A percentile compares a stretch with the other conserved stretches of the same genome.
These are phyloP conservation scores for Trypethelium eluteriae DNA, from an alignment of 495 filamentous ascomycete species.

Conservation along the genomic window DNA sequence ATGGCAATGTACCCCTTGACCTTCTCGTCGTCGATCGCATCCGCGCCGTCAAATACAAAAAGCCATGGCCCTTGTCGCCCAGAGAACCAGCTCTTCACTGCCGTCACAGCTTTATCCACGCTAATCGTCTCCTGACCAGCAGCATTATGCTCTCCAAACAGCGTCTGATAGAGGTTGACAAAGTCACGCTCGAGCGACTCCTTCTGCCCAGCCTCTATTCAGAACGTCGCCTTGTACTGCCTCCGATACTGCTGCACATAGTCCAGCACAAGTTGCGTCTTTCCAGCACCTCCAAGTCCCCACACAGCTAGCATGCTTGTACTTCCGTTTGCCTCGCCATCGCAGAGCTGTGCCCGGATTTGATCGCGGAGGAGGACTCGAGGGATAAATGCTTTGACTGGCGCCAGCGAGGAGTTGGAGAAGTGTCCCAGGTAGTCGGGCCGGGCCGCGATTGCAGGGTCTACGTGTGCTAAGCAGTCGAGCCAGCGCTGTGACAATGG, in stretches of 20 bases:
- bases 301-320: conserved; percentile 16
- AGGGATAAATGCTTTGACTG: conserved; percentile 10
- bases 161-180: conserved; percentile 11
- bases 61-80: conserved; percentile 17
- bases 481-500: neutral
- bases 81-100: conserved; percentile 18
- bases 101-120: conserved; percentile 17
- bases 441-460: conserved; percentile 3
- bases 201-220: conserved; percentile 26
- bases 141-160: conserved; percentile 12
- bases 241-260: conserved; percentile 18
- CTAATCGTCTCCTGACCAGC: neutral
- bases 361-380: conserved; percentile 10
- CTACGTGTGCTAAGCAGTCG: neutral
- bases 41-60: conserved; percentile 19
- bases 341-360: neutral
- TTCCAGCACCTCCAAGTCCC: conserved; percentile 27
- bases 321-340: neutral
- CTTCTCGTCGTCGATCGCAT: conserved; percentile 13
- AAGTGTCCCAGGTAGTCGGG: conserved; percentile 16
- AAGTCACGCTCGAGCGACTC: conserved; percentile 23
- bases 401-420: conserved; percentile 15
- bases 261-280: conserved; percentile 25
- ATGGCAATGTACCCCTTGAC: conserved; percentile 11
- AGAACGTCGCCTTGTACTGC: conserved; percentile 23